A percentile compares a stretch with the other conserved stretches of the same genome.
Evolutionary conservation across 2,329 filamentous ascomycete species (phyloP).

Genomic region (Ascochyta lentis): DNA sequence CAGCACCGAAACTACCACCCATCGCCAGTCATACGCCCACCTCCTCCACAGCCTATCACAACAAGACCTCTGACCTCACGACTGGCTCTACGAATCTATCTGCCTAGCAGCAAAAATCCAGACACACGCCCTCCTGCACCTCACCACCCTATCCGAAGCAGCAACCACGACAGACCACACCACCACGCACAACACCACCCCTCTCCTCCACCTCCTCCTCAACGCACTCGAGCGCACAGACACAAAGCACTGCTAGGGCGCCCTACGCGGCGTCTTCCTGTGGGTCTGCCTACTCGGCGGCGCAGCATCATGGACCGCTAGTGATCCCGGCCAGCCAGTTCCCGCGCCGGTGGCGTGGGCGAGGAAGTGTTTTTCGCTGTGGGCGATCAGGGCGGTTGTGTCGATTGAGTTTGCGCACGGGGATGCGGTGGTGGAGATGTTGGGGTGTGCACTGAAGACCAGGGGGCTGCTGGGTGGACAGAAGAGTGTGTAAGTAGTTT

Average conservation of each 20-base stretch:
- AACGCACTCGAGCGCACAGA: conserved; percentile 35
- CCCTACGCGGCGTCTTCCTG: conserved; percentile 37
- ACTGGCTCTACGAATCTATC: conserved; percentile 43
- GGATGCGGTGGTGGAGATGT: conserved; percentile 27
- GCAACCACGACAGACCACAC: conserved; percentile 10
- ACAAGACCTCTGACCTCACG: conserved; percentile 19
- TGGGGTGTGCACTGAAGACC: conserved; percentile 38
- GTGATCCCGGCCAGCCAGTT: conserved; percentile 10
- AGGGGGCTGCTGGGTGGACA: conserved; percentile 24
- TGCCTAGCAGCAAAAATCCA: conserved; percentile 44
- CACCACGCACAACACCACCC: neutral
- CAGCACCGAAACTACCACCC: too few relatives aligned
- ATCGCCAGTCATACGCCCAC: conserved; percentile 28
- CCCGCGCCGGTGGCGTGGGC: conserved; percentile 25
- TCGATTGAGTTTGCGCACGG: conserved; percentile 30
- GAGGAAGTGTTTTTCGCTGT: conserved; percentile 41
- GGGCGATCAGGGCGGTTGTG: conserved; percentile 31
- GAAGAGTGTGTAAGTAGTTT: neutral
- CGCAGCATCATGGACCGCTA: conserved; percentile 31
- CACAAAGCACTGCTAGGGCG: conserved; percentile 30
- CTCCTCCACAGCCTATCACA: conserved; percentile 26
- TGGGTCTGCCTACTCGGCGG: conserved; percentile 44
- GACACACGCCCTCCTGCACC: conserved; percentile 38
- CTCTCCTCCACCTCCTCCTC: conserved; percentile 32
- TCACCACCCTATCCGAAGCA: conserved; percentile 32